Evolutionary conservation across 1,139 yeast species (phyloP), one percentile per base, ranked within the genome.

Genomic region (Trichomonascaceae sp.): DNA sequence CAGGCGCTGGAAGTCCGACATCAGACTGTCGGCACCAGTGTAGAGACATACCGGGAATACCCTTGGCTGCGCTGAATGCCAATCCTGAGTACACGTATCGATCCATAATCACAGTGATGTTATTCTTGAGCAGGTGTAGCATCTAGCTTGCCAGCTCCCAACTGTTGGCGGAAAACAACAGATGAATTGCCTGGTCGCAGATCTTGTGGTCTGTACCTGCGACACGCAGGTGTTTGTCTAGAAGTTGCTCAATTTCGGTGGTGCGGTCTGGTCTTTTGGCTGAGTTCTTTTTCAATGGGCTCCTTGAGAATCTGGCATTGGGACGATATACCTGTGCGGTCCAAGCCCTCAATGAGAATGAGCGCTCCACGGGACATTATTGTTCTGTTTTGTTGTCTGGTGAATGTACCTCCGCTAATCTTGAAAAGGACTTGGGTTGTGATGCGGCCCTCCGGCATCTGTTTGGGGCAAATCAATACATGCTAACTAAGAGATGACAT

Each of bases 11-110:
- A 15, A 92, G 65, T 0, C 98, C 98, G 22, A 60, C 58, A 49
- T 92, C 98, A 0, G 95, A 89, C 16, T 64, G 60, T 28, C 68
- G 60, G 44, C 95, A 75, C 98, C 98, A 92, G 6, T 71, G 63
- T 26, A 67, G 35, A 41, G 70, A 71, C 47, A 77, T 58, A 0
- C 77, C 76, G 17, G 41, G 41, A 3, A 34, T 34, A 14, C 37
- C 41, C 53, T 89, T 87, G n/a, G 97, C 95, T 3, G 81, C 64
- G 1, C 94, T 77, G 51, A 87, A 92, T 3, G 96, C 95, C 13
- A 85, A 72, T 0, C 99, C 98, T 0, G 96, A 84, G 52, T 81
- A 89, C 4, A 81, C 78, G 51, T 89, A 92, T 42, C 99, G 62
- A 52, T 92, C 99, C 39, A 85, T 55, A 0, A 92, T 65, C 1